Evolutionary conservation across 768 basidiomycete species (phyloP), one percentile per base, ranked within the genome.

Genomic region (Crepidotus variabilis): DNA sequence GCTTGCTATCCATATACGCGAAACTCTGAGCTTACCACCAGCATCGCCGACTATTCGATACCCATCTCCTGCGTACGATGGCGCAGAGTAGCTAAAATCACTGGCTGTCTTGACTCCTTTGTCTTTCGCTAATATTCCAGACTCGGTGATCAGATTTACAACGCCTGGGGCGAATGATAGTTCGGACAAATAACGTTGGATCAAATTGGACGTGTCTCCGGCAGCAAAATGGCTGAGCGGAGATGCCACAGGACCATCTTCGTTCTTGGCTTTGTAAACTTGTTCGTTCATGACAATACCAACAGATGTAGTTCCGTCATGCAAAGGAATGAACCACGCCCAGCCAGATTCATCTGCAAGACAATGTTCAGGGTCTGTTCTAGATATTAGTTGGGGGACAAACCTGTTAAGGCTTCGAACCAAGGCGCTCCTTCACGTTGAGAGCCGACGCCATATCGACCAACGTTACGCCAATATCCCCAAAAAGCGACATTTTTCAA

Each of bases 401-500:
- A 60, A 82, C 88, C 87, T 64, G 80, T 83, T 45, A 90, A 69
- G 5, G 88, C 85, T 67, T 91, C 89, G 60, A 87, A 86, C 80
- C 82, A 84, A 9, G 85, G 85, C 0, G 84, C 76, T 8, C 84
- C 83, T 65, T 81, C 73, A 39, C 84, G 74, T 16, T 65, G 49
- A 2, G 82, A 79, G 43, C 77, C 78, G 22, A 57, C 56, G 2
- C 80, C 81, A 63, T 86, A 91, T 34, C 72, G 73, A 14, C 71
- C 76, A 0, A 78, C 77, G 18, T 77, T 75, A 36, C 66, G 74
- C 87, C 87, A 92, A 62, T 92, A 91, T 2, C 83, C 88, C 89
- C 89, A 92, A 20, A 86, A 74, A 2, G 88, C 89, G 14, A 90
- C 76, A 62, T 92, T 92, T 64, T 82, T 85, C 52, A 92, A 65